Conservation (phyloP, 2,329 filamentous ascomycete species). For the Botrytis cinerea region DNA sequence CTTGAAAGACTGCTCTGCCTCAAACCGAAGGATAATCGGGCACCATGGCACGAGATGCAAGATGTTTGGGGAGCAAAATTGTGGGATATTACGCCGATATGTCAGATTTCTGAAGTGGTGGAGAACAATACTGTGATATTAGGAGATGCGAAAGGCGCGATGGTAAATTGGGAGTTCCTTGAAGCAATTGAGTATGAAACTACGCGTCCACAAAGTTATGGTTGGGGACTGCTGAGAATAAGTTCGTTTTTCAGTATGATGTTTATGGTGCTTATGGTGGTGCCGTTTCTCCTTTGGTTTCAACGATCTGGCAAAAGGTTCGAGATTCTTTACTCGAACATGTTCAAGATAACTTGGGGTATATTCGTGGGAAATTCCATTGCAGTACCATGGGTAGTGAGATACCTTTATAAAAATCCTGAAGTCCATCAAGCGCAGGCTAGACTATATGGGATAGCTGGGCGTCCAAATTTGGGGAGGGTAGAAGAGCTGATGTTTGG, state of each 20-base stretch:
- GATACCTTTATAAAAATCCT: conserved; percentile 30
- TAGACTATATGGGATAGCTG: conserved; percentile 39
- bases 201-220: not conserved
- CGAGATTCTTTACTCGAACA: not conserved
- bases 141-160: conserved; percentile 40
- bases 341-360: conserved; percentile 1
- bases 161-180: conserved; percentile 41
- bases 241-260: not conserved
- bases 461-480: conserved; percentile 33
- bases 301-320: not conserved
- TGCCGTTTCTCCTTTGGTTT: not conserved
- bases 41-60: conserved; percentile 31
- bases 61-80: conserved; percentile 39
- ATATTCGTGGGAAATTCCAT: conserved; percentile 22
- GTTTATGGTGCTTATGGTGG: not conserved
- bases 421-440: conserved; percentile 35
- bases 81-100: conserved; percentile 42
- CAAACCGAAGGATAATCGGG: conserved; percentile 22
- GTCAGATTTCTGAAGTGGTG: conserved; percentile 41
- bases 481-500: conserved; percentile 39
- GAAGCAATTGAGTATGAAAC: not conserved
- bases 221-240: not conserved
- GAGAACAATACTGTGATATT: conserved; percentile 41
- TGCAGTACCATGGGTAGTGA: conserved; percentile 32
- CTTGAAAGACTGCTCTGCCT: conserved; percentile 41